Conservation (phyloP, 495 filamentous ascomycete genomes). For the Annulohypoxylon stygium region DNA sequence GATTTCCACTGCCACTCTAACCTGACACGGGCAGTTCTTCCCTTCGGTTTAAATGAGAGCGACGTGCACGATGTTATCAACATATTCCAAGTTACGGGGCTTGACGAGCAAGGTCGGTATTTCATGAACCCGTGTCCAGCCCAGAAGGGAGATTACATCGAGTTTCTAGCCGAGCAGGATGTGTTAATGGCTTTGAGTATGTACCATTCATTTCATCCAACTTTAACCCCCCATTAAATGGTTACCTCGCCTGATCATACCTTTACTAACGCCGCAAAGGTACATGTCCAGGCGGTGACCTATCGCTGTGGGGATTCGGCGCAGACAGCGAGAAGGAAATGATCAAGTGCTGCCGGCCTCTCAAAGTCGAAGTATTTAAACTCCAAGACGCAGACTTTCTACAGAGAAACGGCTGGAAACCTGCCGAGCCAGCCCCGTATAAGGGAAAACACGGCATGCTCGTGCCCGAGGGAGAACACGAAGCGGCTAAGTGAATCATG, state of each 20-base stretch:
- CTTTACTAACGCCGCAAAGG: slow-evolving; percentile 51
- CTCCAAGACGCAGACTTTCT: slow-evolving; percentile 65
- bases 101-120: slow-evolving; percentile 78
- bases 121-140: slow-evolving; percentile 83
- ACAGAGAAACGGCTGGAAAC: slow-evolving; percentile 69
- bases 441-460: slow-evolving; percentile 75
- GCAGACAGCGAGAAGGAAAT: slow-evolving; percentile 73
- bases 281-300: slow-evolving; percentile 70
- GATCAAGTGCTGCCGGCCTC: slow-evolving; percentile 78
- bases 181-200: slow-evolving; percentile 77
- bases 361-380: slow-evolving; percentile 77
- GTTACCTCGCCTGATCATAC: slow-evolving; percentile 44
- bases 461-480: slow-evolving; percentile 48
- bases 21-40: slow-evolving; percentile 76
- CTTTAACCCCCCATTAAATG: slow-evolving; percentile 35
- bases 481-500: slow-evolving; percentile 15
- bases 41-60: slow-evolving; percentile 74
- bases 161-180: slow-evolving; percentile 83
- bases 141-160: slow-evolving; percentile 73
- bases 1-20: slow-evolving; percentile 89
- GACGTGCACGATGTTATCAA: slow-evolving; percentile 88
- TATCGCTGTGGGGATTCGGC: slow-evolving; percentile 82
- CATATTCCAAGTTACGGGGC: slow-evolving; percentile 82
- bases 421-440: slow-evolving; percentile 69
- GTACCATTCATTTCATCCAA: neutral